phyloP scores from a whole-genome alignment of 768 basidiomycete species.

The Lactarius indigo region DNA sequence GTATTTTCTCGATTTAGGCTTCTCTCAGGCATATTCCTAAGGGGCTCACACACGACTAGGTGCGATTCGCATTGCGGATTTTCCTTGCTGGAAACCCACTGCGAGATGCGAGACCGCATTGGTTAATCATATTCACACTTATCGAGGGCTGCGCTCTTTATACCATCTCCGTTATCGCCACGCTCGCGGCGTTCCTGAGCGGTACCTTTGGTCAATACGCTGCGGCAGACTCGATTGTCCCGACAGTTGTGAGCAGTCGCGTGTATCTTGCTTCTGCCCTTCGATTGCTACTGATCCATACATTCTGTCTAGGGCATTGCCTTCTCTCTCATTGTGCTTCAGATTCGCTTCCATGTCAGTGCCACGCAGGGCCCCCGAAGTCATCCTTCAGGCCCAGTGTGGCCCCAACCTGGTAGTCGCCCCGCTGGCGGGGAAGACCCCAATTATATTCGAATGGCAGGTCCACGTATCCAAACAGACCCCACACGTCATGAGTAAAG shows the following conservation, averaged over 20 bases:
- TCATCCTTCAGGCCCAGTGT: not conserved
- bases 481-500: not conserved
- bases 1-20: not conserved
- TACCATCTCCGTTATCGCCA: not conserved
- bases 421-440: not conserved
- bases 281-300: not conserved
- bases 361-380: not conserved
- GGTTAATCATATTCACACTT: not conserved
- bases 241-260: not conserved
- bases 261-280: not conserved
- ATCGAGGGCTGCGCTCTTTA: slow-evolving; percentile 14
- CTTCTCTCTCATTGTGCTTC: slow-evolving; percentile 12
- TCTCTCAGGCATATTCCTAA: not conserved
- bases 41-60: not conserved
- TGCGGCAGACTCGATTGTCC: slow-evolving; percentile 3
- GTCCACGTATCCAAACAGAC: not conserved
- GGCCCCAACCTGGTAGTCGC: not conserved
- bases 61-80: slow-evolving; percentile 6
- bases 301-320: slow-evolving; percentile 3
- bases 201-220: not conserved
- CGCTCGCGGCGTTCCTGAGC: not conserved
- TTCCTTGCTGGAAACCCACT: not conserved
- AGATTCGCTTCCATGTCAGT: slow-evolving; percentile 10
- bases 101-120: not conserved
- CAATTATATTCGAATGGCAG: not conserved